These are phyloP conservation scores for Bipolaris gigantea DNA, from an alignment of 2,329 filamentous ascomycete species.

Conservation along the genomic window DNA sequence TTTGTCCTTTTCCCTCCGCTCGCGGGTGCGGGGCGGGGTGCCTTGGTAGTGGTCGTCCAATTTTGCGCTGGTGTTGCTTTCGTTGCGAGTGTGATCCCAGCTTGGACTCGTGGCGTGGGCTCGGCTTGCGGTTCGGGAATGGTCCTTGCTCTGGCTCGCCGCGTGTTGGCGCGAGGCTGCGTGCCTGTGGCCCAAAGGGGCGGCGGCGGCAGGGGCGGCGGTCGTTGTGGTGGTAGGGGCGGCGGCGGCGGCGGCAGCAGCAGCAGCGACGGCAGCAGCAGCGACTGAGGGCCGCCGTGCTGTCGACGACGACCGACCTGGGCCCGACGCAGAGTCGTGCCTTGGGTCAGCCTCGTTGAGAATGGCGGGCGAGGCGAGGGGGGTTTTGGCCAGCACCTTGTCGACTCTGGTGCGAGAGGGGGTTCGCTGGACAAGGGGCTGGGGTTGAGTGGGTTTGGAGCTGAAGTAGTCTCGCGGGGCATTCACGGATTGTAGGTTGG, in stretches of 20 bases:
- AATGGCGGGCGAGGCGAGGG: constrained; percentile 42
- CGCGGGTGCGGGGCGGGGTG: constrained; percentile 45
- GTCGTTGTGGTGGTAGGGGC: background rate
- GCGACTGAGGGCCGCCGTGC: constrained; percentile 25
- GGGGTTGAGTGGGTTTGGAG: constrained; percentile 28
- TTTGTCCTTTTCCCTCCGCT: constrained; percentile 58
- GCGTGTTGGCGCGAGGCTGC: constrained; percentile 22
- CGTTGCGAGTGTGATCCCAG: constrained; percentile 31
- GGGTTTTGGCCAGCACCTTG: constrained; percentile 35
- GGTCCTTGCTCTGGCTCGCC: constrained; percentile 27
- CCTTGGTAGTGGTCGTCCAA: constrained; percentile 38
- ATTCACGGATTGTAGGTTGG: constrained; percentile 27
- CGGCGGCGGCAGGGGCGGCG: too few species aligned
- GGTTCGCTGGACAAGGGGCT: constrained; percentile 24
- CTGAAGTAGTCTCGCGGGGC: constrained; percentile 46
- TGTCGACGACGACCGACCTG: constrained; percentile 26
- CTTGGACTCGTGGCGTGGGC: constrained; percentile 5
- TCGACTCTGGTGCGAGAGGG: constrained; percentile 38
- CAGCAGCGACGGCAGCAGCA: background rate
- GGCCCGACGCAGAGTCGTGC: constrained; percentile 25
- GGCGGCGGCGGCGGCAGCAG: background rate
- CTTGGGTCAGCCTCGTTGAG: constrained; percentile 39
- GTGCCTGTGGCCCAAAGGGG: constrained; percentile 23
- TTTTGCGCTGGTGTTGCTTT: constrained; percentile 39
- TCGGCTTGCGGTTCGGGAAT: constrained; percentile 20